Evolutionary conservation across 1,284 basidiomycete species (phyloP), one percentile per base, ranked within the genome.

Genomic region (Tilletia setariae): DNA sequence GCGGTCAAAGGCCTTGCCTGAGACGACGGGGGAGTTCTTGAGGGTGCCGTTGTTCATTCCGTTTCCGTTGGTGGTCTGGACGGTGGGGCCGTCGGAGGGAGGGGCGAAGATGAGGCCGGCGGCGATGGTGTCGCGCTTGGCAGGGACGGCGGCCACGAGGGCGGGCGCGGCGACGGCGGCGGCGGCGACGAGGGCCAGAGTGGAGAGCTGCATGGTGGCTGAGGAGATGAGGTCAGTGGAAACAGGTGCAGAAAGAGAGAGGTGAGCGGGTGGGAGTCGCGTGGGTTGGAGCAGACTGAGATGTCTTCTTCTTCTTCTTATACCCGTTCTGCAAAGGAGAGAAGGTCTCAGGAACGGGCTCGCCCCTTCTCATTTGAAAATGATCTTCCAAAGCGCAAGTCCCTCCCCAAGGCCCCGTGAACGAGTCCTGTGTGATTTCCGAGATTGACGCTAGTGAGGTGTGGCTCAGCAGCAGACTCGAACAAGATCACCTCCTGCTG

Each of bases 151-250:
- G 92, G 96, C 80, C 85, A 86, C 53, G 87, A 90, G 68, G 83
- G 94, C 67, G 86, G 88, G 59, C 87, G 91, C 76, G 94, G 96
- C 66, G 93, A 93, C 0, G 85, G 89, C 61, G 91, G 91, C 1
- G 93, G 94, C 16, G n/a, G n/a, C n/a, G n/a, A n/a, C n/a, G n/a
- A n/a, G n/a, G 89, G 93, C 78, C 87, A 91, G 69, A 96, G 94
- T 94, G 93, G 90, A 84, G 87, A 88, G 78, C 90, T 88, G 1
- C 86, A 92, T 61, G 91, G 91, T 44, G 85, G 92, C 69, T 88
- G 87, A 71, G 86, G 90, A 23, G 8, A 11, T 8, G n/a, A 49
- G 47, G 19, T 19, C n/a, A 15, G 19, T 21, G 16, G 19, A 23
- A 49, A 19, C 19, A 19, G 47, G 47, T 11, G 19, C 8, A 1